Evolutionary conservation across 2,329 filamentous ascomycete genomes (phyloP).

Genomic region (Phialophora expanda): DNA sequence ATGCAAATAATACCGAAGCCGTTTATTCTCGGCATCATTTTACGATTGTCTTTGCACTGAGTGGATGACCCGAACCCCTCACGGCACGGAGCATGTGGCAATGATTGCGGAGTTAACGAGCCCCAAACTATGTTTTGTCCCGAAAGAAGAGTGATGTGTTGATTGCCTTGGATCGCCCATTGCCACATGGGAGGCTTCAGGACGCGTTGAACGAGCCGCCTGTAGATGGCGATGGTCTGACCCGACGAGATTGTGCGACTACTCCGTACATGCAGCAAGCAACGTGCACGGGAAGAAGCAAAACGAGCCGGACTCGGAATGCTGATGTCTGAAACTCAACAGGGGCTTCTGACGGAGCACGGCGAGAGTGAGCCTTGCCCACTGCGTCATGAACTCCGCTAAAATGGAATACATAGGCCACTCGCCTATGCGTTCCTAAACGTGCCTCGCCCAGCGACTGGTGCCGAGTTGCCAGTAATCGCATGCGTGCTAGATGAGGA

Average conservation of each 20-base stretch:
- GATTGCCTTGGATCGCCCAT: neutral
- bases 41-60: neutral
- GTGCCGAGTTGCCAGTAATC: conserved; percentile 2
- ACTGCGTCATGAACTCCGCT: conserved; percentile 4
- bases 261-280: neutral
- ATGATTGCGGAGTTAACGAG: conserved; percentile 9
- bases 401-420: conserved; percentile 1
- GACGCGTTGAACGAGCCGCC: neutral
- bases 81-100: conserved; percentile 7
- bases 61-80: neutral
- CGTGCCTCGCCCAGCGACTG: neutral
- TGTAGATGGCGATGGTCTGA: neutral
- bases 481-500: neutral
- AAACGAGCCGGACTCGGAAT: neutral
- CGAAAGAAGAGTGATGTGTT: neutral
- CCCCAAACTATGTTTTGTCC: neutral
- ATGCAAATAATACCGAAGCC: conserved; percentile 4
- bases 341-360: conserved; percentile 7
- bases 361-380: conserved; percentile 3
- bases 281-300: neutral
- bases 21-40: conserved; percentile 4
- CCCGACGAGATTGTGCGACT: neutral
- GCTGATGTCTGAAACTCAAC: conserved; percentile 15
- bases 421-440: conserved; percentile 4
- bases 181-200: neutral